Base-by-base conservation (phyloP, 2,329 filamentous ascomycete species). In the Ilyonectria destructans region DNA sequence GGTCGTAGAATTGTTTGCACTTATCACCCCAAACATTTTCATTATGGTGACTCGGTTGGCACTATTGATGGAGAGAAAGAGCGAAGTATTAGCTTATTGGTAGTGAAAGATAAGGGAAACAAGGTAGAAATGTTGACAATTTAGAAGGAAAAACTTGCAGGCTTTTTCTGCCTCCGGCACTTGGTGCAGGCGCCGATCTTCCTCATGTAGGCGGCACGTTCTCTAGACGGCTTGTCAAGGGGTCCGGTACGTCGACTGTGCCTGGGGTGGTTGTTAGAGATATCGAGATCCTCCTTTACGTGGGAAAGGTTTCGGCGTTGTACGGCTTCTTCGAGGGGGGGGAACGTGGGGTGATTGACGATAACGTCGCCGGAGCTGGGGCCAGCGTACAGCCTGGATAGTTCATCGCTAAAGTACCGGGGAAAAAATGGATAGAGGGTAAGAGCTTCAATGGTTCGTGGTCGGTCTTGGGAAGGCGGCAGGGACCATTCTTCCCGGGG, bases 21-120 rank as follows among this genome's bases (percentile, higher is more conserved):
- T 88, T 89, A 68, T 89, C 87, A 75, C 89, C 87, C 87, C 88
- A 90, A 10, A 85, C n/a, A n/a, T n/a, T 88, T 86, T 89, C 86
- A 70, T 86, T 86, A 71, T 89, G 88, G 75, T 90, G 88, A 70
- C 84, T 87, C 15, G 88, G 88, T 71, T 89, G 86, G 75, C 88
- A 90, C 88, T 88, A 81, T 48, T 48, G 8, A 21, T 31, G 62
- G 19, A n/a, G 63, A 31, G 55, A 45, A 61, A 61, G 33, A 65
- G 54, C 17, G 19, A 67, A 51, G 31, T 67, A 62, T 75, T 74
- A 69, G 68, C 68, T 72, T 60, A 37, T 69, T 29, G 58, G 46
- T 52, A 54, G 49, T 40, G 13, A n/a, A n/a, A 13, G 46, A 67
- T 35, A 56, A 33, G 29, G 17, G 12, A 21, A 21, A 48, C 21